These are phyloP conservation scores for Ciborinia camelliae DNA, from an alignment of 2,329 filamentous ascomycete species.

Conservation along the genomic window DNA sequence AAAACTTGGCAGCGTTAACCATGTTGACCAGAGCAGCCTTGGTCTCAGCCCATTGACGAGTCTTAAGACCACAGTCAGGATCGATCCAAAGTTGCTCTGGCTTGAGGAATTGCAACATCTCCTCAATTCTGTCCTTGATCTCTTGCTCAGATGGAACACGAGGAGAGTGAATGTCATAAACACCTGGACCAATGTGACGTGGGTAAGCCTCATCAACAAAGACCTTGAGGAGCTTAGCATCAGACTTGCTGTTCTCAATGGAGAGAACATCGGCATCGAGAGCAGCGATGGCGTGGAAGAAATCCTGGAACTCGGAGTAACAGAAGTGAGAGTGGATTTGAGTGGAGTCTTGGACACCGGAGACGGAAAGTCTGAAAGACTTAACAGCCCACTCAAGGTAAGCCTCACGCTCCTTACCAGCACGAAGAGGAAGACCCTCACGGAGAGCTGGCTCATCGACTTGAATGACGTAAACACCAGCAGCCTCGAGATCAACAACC, in stretches of 20 bases:
- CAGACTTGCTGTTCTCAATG: constrained; percentile 99
- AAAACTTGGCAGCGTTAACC: constrained; percentile 97
- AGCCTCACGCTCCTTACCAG: constrained; percentile 90
- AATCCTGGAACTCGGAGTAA: constrained; percentile 99
- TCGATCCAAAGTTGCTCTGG: constrained; percentile 99
- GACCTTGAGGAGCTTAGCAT: constrained; percentile 98
- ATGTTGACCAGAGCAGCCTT: constrained; percentile 95
- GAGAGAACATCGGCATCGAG: constrained; percentile 97
- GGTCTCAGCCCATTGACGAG: constrained; percentile 96
- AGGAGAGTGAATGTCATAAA: constrained; percentile 99
- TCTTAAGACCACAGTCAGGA: constrained; percentile 99
- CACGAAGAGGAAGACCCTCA: constrained; percentile 96
- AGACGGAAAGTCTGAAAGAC: constrained; percentile 93
- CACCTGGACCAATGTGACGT: constrained; percentile 96
- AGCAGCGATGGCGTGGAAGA: constrained; percentile 99
- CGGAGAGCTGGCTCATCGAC: constrained; percentile 98
- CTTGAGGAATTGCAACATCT: constrained; percentile 98
- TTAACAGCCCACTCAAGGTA: constrained; percentile 98
- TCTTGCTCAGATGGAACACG: constrained; percentile 96
- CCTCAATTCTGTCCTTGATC: constrained; percentile 95
- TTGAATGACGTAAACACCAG: constrained; percentile 96
- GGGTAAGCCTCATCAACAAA: constrained; percentile 97
- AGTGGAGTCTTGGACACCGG: constrained; percentile 89
- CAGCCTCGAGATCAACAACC: constrained; percentile 95
- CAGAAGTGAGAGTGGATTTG: constrained; percentile 99